phyloP scores from a whole-genome alignment of 140 eudicot genomes.

The Erigeron philadelphicus region DNA sequence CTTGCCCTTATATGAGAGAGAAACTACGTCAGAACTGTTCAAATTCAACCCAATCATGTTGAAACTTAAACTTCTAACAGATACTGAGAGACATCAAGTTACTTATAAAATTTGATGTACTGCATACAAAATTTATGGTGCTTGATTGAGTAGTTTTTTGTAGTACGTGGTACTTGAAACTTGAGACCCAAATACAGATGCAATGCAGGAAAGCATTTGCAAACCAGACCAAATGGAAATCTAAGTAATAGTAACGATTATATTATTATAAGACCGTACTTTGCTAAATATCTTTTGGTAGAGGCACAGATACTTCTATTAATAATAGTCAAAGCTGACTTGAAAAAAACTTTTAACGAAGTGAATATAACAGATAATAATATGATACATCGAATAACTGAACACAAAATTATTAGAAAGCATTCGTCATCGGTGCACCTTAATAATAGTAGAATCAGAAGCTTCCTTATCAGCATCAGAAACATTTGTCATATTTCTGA shows the following conservation, averaged over 20 bases:
- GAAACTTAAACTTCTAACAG: background rate
- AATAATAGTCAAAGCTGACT: background rate
- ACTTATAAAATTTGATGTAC: background rate
- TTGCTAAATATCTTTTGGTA: background rate
- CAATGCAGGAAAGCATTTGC: conserved; percentile 9
- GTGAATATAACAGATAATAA: background rate
- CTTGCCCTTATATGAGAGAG: conserved; percentile 29
- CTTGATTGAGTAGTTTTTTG: background rate
- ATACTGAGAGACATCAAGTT: background rate
- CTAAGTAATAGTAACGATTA: background rate
- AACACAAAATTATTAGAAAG: background rate
- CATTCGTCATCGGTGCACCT: conserved; percentile 28
- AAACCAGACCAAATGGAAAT: background rate
- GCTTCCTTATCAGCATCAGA: conserved; percentile 30
- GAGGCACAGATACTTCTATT: background rate
- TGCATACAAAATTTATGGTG: background rate
- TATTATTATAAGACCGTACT: background rate
- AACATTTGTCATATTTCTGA: conserved; percentile 39
- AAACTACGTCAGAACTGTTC: background rate
- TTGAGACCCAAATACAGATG: background rate
- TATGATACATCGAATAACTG: background rate
- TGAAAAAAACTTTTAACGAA: background rate
- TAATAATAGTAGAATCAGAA: conserved; percentile 12
- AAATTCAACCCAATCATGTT: conserved; percentile 14
- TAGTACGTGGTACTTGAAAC: background rate